Conservation (phyloP, 2,329 filamentous ascomycete species). For the Aspergillus latus region DNA sequence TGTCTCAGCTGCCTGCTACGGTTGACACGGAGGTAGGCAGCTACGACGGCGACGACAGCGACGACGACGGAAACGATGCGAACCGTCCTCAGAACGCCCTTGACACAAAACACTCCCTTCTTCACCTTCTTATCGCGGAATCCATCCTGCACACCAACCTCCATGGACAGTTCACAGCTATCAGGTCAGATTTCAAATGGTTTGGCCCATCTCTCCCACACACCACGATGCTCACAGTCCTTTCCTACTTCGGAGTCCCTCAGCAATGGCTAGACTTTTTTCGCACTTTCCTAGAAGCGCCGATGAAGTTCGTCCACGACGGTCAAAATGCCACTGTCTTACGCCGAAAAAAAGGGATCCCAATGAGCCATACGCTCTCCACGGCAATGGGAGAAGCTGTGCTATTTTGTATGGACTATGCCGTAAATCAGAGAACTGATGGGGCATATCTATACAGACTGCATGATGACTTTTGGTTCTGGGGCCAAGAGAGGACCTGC, state of each 20-base stretch:
- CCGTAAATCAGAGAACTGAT: slow-evolving; percentile 58
- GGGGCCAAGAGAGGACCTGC: slow-evolving; percentile 57
- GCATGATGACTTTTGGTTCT: slow-evolving; percentile 68
- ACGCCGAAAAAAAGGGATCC: slow-evolving; percentile 57
- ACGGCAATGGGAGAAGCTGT: slow-evolving; percentile 61
- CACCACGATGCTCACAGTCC: slow-evolving; percentile 56
- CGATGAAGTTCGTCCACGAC: slow-evolving; percentile 59
- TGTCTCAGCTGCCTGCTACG: slow-evolving; percentile 54
- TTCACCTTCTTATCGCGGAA: slow-evolving; percentile 59
- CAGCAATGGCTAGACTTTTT: slow-evolving; percentile 61
- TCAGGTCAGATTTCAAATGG: slow-evolving; percentile 60
- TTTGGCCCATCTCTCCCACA: slow-evolving; percentile 62
- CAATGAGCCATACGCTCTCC: slow-evolving; percentile 60
- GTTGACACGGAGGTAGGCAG: slow-evolving; percentile 38
- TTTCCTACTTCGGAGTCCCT: slow-evolving; percentile 61
- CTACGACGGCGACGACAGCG: slow-evolving; percentile 25
- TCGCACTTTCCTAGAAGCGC: slow-evolving; percentile 57
- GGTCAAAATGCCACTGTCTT: slow-evolving; percentile 46
- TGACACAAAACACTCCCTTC: slow-evolving; percentile 56
- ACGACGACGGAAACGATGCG: slow-evolving; percentile 31
- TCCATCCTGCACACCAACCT: slow-evolving; percentile 52
- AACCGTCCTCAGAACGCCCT: slow-evolving; percentile 45
- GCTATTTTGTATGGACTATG: slow-evolving; percentile 65
- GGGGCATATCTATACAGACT: slow-evolving; percentile 60
- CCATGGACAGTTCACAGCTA: slow-evolving; percentile 52